Evolutionary conservation across 805 yeast species (phyloP).

Genomic region (Wickerhamomyces queroliae): DNA sequence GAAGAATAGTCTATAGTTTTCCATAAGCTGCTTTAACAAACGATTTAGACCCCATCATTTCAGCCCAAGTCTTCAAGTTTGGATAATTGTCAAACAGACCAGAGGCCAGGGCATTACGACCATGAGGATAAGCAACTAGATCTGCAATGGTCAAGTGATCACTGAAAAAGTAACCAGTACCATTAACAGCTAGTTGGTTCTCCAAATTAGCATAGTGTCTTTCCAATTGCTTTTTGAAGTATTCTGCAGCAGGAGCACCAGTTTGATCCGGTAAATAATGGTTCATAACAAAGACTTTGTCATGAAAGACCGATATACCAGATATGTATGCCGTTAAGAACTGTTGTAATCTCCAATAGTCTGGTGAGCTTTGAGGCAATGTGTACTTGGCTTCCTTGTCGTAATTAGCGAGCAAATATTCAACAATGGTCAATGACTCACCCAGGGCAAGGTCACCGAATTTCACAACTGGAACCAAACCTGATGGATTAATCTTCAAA

Average conservation of each 20-base stretch:
- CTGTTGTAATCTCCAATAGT: conserved; percentile 42
- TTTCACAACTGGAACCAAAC: conserved; percentile 47
- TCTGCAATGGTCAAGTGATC: conserved; percentile 51
- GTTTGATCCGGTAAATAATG: conserved; percentile 39
- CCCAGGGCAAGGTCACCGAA: conserved; percentile 24
- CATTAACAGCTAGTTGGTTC: conserved; percentile 31
- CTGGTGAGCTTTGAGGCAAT: conserved; percentile 25
- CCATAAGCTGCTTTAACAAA: conserved; percentile 3
- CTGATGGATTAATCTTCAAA: conserved; percentile 46
- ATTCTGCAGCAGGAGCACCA: conserved; percentile 34
- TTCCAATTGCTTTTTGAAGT: conserved; percentile 46
- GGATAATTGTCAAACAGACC: not conserved
- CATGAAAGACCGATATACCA: conserved; percentile 50
- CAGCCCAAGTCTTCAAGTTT: not conserved
- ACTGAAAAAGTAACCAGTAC: conserved; percentile 45
- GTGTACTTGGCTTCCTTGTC: conserved; percentile 40
- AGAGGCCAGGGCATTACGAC: conserved; percentile 26
- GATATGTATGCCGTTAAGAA: conserved; percentile 48
- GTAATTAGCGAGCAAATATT: conserved; percentile 48
- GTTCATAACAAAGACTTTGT: conserved; percentile 40
- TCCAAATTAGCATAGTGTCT: conserved; percentile 9
- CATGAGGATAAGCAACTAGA: conserved; percentile 29
- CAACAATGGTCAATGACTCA: conserved; percentile 36
- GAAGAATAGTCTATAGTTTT: no score
- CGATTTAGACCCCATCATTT: not conserved